Evolutionary conservation across 2,329 filamentous ascomycete species (phyloP).

Genomic region (Aschersonia sp.): DNA sequence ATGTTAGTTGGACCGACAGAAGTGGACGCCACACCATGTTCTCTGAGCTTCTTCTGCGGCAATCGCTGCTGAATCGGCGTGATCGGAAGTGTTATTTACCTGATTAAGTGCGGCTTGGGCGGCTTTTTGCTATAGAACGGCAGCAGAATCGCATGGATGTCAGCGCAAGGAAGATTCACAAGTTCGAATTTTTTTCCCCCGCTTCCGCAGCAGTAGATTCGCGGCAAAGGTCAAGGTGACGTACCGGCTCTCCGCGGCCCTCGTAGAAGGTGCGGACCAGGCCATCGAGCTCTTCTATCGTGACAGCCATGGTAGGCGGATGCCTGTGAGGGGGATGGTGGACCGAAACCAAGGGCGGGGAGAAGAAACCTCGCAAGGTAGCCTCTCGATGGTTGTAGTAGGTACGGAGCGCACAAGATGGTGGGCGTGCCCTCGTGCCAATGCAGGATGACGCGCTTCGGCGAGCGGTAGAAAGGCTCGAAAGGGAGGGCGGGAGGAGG

Average conservation of each 20-base stretch:
- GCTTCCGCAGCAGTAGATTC: not conserved
- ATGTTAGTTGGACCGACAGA: conserved; percentile 6
- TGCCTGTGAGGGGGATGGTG: conserved; percentile 12
- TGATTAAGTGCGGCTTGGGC: conserved; percentile 87
- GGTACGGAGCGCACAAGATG: conserved; percentile 8
- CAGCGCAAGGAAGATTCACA: not conserved
- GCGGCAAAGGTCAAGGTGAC: conserved; percentile 15
- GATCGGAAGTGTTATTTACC: conserved; percentile 32
- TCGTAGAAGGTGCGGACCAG: conserved; percentile 97
- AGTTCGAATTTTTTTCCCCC: not conserved
- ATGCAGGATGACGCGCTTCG: conserved; percentile 1
- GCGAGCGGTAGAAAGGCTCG: no score
- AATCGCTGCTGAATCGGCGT: not conserved
- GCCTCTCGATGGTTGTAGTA: no score
- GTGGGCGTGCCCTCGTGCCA: conserved; percentile 10
- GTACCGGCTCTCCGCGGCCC: conserved; percentile 82
- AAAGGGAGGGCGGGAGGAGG: no score
- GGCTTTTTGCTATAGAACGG: conserved; percentile 66
- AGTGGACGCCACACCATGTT: not conserved
- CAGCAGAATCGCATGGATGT: conserved; percentile 14
- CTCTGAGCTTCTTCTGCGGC: not conserved
- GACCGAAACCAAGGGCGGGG: conserved; percentile 14
- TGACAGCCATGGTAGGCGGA: conserved; percentile 40
- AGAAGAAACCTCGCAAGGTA: conserved; percentile 1
- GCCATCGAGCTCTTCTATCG: conserved; percentile 89